phyloP scores from a whole-genome alignment of 306 rosid genomes.

The Purshia tridentata region DNA sequence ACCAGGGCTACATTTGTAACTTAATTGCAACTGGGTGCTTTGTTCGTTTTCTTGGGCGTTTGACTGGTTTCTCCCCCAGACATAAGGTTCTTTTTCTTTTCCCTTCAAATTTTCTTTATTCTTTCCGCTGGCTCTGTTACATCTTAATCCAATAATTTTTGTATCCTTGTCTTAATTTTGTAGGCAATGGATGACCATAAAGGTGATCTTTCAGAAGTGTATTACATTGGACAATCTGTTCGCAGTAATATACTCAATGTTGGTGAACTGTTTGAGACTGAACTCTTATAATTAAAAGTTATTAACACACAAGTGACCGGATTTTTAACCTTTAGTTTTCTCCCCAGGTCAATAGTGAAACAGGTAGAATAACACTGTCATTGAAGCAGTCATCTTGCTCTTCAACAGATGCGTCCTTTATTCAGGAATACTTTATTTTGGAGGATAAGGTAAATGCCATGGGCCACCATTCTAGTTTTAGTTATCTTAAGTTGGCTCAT shows the following conservation, averaged over 20 bases:
- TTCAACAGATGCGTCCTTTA: constrained; percentile 82
- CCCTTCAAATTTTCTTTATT: background rate
- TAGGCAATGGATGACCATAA: constrained; percentile 74
- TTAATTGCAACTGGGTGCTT: constrained; percentile 87
- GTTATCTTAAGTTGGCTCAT: background rate
- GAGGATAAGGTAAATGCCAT: constrained; percentile 67
- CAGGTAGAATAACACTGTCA: constrained; percentile 68
- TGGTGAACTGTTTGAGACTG: constrained; percentile 41
- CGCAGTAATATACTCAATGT: constrained; percentile 71
- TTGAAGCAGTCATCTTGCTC: constrained; percentile 74
- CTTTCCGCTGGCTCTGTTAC: background rate
- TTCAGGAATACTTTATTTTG: constrained; percentile 66
- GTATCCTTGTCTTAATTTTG: constrained; percentile 21
- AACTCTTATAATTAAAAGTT: constrained; percentile 11
- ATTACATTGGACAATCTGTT: constrained; percentile 89
- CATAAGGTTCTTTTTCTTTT: constrained; percentile 53
- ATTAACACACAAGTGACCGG: constrained; percentile 11
- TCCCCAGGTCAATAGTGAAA: constrained; percentile 58
- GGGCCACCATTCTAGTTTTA: background rate
- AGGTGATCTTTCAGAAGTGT: constrained; percentile 63
- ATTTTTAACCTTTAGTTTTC: constrained; percentile 1
- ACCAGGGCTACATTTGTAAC: constrained; percentile 88
- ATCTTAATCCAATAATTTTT: background rate
- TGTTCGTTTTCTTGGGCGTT: constrained; percentile 88
- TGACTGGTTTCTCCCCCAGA: constrained; percentile 88